phyloP scores from a whole-genome alignment of 2,329 filamentous ascomycete genomes.

The Penicillium expansum region DNA sequence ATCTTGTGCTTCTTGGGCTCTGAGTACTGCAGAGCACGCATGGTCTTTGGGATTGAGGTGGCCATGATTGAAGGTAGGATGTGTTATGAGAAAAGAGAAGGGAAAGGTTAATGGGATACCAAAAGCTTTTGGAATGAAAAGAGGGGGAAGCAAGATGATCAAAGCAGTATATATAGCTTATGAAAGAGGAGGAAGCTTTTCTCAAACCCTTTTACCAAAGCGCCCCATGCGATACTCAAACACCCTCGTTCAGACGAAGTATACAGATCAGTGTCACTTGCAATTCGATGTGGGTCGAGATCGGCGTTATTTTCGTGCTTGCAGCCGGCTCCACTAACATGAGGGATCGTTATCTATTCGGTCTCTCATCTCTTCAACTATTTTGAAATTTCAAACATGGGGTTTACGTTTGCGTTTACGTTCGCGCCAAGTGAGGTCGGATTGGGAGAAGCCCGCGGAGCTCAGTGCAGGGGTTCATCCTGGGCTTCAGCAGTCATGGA shows the following conservation, averaged over 20 bases:
- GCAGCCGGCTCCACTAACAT: not conserved
- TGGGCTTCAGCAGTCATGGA: not conserved
- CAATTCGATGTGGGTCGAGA: conserved; percentile 1
- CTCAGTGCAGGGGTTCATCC: too few species aligned
- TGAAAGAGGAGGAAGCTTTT: not conserved
- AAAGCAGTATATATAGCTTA: not conserved
- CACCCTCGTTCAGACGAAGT: not conserved
- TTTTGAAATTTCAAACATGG: too few species aligned
- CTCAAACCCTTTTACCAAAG: not conserved
- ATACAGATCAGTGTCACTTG: not conserved
- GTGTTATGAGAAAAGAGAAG: not conserved
- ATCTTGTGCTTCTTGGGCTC: conserved; percentile 12
- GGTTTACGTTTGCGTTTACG: not conserved
- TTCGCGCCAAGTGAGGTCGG: conserved; percentile 1
- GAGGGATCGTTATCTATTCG: not conserved
- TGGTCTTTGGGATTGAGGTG: conserved; percentile 13
- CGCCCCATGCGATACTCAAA: not conserved
- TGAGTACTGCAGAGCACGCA: conserved; percentile 17
- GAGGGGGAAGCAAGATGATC: not conserved
- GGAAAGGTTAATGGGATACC: not conserved
- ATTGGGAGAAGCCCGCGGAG: not conserved
- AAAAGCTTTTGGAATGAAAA: not conserved
- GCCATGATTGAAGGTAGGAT: conserved; percentile 2
- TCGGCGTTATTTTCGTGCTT: not conserved
- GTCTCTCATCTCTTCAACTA: not conserved